Conservation (phyloP, 202 grass and related monocot species). For the Digitaria exilis region DNA sequence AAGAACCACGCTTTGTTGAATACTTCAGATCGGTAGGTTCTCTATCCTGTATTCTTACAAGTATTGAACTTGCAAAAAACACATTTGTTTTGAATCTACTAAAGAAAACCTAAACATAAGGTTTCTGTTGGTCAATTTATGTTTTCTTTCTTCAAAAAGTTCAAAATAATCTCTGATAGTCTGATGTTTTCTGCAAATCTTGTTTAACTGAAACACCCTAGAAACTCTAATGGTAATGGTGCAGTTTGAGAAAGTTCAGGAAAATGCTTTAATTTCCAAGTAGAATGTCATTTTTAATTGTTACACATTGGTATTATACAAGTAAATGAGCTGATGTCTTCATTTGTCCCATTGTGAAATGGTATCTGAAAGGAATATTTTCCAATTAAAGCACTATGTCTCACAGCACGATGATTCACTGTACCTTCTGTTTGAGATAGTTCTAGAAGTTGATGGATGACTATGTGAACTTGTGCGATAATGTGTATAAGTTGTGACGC, state of each 20-base stretch:
- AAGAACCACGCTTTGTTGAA: conserved; percentile 95
- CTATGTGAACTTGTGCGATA: conserved; percentile 15
- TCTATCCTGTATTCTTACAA: conserved; percentile 18
- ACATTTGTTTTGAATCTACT: conserved; percentile 12
- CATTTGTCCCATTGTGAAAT: neutral
- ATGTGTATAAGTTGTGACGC: neutral
- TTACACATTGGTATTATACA: conserved; percentile 20
- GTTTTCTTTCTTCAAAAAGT: neutral
- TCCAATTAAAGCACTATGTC: conserved; percentile 11
- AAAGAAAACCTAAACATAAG: neutral
- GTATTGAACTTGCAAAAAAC: conserved; percentile 31
- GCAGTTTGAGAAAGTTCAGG: neutral
- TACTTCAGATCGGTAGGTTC: conserved; percentile 91
- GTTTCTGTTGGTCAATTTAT: conserved; percentile 4
- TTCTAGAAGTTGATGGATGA: conserved; percentile 10
- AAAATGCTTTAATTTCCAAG: neutral
- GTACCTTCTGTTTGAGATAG: conserved; percentile 8
- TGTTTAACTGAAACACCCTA: conserved; percentile 1
- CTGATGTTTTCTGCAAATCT: conserved; percentile 3
- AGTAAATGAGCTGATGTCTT: neutral
- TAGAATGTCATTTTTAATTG: conserved; percentile 2
- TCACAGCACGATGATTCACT: neutral
- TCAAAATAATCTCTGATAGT: neutral
- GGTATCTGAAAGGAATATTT: neutral
- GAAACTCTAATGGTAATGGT: neutral